Conservation (phyloP, 2,329 filamentous ascomycete genomes). For the Phyllosticta citriasiana region DNA sequence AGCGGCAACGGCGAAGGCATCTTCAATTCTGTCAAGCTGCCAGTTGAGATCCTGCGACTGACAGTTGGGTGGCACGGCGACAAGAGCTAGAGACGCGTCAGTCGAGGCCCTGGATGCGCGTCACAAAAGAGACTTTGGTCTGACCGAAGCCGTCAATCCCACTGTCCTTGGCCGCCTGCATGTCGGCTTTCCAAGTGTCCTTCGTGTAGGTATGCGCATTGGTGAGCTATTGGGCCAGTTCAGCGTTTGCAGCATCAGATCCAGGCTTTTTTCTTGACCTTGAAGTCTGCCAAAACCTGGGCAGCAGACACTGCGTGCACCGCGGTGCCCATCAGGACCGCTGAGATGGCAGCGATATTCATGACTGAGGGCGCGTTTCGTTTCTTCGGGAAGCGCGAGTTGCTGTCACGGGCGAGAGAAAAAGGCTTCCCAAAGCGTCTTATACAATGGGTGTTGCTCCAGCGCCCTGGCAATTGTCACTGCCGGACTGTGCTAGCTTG, state of each 20-base stretch:
- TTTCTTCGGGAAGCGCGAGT: background rate
- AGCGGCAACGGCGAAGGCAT: constrained; percentile 26
- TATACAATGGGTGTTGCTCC: background rate
- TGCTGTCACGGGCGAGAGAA: background rate
- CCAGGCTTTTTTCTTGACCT: background rate
- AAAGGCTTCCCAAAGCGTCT: background rate
- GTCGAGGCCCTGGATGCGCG: background rate
- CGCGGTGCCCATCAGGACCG: background rate
- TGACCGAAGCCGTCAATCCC: constrained; percentile 11
- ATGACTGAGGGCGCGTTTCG: background rate
- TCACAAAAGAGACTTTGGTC: background rate
- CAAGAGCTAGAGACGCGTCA: constrained; percentile 18
- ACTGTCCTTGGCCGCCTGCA: constrained; percentile 5
- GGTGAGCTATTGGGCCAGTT: background rate
- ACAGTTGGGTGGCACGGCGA: constrained; percentile 28
- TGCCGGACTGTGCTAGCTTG: background rate
- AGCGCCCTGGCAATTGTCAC: background rate
- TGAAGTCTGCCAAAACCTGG: constrained; percentile 4
- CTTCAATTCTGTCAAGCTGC: constrained; percentile 25
- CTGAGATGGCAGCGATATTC: background rate
- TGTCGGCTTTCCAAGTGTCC: constrained; percentile 10
- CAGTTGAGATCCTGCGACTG: constrained; percentile 17
- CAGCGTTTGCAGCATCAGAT: background rate
- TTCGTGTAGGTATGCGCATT: constrained; percentile 8
- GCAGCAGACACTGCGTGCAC: background rate